Evolutionary conservation across 345 rosid genomes (phyloP), one percentile per base, ranked within the genome.

Genomic region (Citrus mangshanensis): DNA sequence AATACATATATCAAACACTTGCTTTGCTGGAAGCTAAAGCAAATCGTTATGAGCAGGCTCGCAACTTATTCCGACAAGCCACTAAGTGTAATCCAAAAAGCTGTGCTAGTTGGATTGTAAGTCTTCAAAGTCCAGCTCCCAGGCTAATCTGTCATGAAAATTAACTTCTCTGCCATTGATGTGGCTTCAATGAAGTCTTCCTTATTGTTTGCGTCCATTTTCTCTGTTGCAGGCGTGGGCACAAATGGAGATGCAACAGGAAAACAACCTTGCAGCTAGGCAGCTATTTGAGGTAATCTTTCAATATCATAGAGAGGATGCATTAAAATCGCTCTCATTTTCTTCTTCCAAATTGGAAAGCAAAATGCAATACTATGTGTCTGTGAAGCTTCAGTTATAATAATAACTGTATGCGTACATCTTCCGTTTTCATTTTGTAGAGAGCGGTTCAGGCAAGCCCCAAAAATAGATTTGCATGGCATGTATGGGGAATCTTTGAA

Each of bases 101-200:
- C 86, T 94, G 98, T 68, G 97, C 99, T 54, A 92, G 99, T 89
- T 96, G 99, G 99, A 91, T 96, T 77, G 99, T 96, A 89, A 92
- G 94, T 91, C 77, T 77, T 84, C 58, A 42, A 49, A 73, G 61
- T 72, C 24, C 30, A 64, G 16, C 49, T 22, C 78, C 42, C 60
- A 19, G 55, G 56, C 67, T 37, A 70, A 22, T 74, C 42, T 54
- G 0, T 21, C 37, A 16, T 46, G 13, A 68, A 27, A 56, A 22
- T 34, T 37, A 60, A 54, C 72, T 65, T 54, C 35, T 9, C 18
- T 55, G 10, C 28, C 6, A 27, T 4, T 22, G 55, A 34, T 75
- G 28, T 14, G 27, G 10, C 60, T 72, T 32, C 37, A 21, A 58
- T n/a, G 25, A 49, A 22, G 42, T 72, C 5, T 72, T 63, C 59